These are phyloP conservation scores for Trametes villosa DNA, from an alignment of 768 basidiomycete species.

Conservation along the genomic window DNA sequence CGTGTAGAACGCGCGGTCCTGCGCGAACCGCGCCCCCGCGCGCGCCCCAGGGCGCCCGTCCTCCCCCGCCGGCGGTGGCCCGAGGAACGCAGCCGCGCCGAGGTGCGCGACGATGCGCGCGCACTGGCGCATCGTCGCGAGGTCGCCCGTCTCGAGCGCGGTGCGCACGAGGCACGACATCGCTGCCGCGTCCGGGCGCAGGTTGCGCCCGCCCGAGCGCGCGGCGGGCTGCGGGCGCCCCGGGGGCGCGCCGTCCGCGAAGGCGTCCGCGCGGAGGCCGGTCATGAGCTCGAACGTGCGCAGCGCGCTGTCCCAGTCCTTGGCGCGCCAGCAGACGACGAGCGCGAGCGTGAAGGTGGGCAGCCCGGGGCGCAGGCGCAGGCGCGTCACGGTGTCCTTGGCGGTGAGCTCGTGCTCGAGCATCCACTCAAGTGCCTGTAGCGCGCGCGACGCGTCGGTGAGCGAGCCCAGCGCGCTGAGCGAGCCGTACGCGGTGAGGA, in stretches of 20 bases:
- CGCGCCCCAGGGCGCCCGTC: background rate
- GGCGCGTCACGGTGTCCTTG: constrained; percentile 35
- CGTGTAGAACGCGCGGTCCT: constrained; percentile 19
- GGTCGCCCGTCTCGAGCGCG: constrained; percentile 56
- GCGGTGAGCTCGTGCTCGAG: constrained; percentile 51
- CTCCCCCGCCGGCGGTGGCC: background rate
- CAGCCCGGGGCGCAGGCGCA: constrained; percentile 41
- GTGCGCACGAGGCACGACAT: constrained; percentile 62
- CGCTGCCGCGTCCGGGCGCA: constrained; percentile 54
- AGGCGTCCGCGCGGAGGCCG: constrained; percentile 46
- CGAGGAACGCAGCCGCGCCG: constrained; percentile 44
- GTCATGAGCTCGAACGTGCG: constrained; percentile 74
- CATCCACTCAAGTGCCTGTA: constrained; percentile 73
- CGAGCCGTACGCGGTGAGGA: constrained; percentile 55
- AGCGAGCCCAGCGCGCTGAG: constrained; percentile 46
- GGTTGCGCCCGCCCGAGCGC: constrained; percentile 40
- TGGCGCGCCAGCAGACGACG: constrained; percentile 62
- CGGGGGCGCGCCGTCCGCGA: constrained; percentile 19
- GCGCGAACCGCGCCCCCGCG: constrained; percentile 7
- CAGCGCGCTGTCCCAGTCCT: constrained; percentile 63
- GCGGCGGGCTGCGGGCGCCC: constrained; percentile 22
- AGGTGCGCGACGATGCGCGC: constrained; percentile 60
- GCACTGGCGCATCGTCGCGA: constrained; percentile 59
- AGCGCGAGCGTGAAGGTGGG: constrained; percentile 67
- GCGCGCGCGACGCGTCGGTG: constrained; percentile 50